Evolutionary conservation across 2,329 filamentous ascomycete genomes (phyloP).

Genomic region (Bisporella sp.): DNA sequence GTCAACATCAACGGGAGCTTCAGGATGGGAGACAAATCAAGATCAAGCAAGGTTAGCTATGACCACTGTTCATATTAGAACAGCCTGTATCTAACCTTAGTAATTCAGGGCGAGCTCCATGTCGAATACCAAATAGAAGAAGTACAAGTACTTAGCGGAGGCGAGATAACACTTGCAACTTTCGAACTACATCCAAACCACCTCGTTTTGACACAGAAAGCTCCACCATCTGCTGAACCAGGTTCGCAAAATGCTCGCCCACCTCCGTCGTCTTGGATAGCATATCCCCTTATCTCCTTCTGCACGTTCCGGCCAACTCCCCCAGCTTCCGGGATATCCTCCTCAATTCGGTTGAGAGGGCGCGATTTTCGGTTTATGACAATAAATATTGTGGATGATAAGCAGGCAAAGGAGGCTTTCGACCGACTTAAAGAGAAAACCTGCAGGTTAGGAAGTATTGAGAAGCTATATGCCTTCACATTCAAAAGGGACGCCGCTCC

Average conservation of each 20-base stretch:
- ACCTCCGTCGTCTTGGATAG: slow-evolving; percentile 77
- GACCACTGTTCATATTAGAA: neutral
- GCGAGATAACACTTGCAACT: slow-evolving; percentile 48
- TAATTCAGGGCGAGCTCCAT: too few species aligned
- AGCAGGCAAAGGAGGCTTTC: slow-evolving; percentile 73
- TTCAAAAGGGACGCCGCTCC: slow-evolving; percentile 57
- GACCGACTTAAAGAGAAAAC: slow-evolving; percentile 78
- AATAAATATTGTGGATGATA: slow-evolving; percentile 75
- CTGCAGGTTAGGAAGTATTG: slow-evolving; percentile 74
- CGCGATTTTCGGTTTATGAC: slow-evolving; percentile 92
- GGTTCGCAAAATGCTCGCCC: slow-evolving; percentile 23
- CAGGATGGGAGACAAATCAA: slow-evolving; percentile 35
- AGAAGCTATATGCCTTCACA: slow-evolving; percentile 85
- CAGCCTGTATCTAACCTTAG: slow-evolving; percentile 4
- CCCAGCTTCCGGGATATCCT: slow-evolving; percentile 59
- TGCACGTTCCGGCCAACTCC: slow-evolving; percentile 73
- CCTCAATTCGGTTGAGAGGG: slow-evolving; percentile 80
- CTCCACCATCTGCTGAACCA: slow-evolving; percentile 14
- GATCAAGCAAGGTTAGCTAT: slow-evolving; percentile 35
- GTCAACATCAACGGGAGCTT: neutral
- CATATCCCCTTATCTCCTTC: slow-evolving; percentile 82
- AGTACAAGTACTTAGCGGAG: slow-evolving; percentile 52
- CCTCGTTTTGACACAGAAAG: slow-evolving; percentile 35
- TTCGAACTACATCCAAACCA: slow-evolving; percentile 59
- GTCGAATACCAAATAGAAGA: slow-evolving; percentile 42